phyloP scores from a whole-genome alignment of 257 asterid species.

The Ilex aquifolium region DNA sequence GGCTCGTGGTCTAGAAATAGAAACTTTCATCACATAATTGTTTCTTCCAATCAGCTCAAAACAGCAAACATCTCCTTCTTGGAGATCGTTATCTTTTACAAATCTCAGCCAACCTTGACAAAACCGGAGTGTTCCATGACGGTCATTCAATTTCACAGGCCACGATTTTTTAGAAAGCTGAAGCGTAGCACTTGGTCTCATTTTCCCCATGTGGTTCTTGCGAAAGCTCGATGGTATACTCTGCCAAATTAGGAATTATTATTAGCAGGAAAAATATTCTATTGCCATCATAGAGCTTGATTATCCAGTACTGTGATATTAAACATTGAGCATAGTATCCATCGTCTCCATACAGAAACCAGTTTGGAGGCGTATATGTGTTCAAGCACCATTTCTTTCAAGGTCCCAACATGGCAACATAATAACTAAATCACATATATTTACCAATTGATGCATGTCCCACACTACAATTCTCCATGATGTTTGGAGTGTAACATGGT shows the following conservation, averaged over 20 bases:
- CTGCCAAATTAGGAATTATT: constrained; percentile 8
- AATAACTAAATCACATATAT: too few species aligned
- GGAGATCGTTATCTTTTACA: constrained; percentile 11
- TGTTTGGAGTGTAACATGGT: too few species aligned
- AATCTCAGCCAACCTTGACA: not conserved
- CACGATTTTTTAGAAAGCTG: constrained; percentile 7
- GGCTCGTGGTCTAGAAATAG: not conserved
- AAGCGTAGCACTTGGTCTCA: constrained; percentile 7
- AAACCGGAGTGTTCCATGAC: not conserved
- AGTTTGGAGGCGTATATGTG: not conserved
- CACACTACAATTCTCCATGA: too few species aligned
- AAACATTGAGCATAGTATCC: not conserved
- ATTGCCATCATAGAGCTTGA: not conserved
- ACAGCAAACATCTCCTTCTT: constrained; percentile 16
- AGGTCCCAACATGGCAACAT: not conserved
- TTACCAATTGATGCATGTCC: too few species aligned
- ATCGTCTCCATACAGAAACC: not conserved
- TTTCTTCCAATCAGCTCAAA: constrained; percentile 14
- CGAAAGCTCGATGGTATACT: constrained; percentile 5
- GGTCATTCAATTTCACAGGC: not conserved
- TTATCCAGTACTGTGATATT: not conserved
- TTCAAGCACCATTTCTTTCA: not conserved
- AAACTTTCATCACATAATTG: constrained; percentile 11
- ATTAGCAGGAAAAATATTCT: not conserved
- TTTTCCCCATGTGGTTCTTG: not conserved